Evolutionary conservation across 2,329 filamentous ascomycete genomes (phyloP).

Genomic region (Thermothelomyces thermophilus): DNA sequence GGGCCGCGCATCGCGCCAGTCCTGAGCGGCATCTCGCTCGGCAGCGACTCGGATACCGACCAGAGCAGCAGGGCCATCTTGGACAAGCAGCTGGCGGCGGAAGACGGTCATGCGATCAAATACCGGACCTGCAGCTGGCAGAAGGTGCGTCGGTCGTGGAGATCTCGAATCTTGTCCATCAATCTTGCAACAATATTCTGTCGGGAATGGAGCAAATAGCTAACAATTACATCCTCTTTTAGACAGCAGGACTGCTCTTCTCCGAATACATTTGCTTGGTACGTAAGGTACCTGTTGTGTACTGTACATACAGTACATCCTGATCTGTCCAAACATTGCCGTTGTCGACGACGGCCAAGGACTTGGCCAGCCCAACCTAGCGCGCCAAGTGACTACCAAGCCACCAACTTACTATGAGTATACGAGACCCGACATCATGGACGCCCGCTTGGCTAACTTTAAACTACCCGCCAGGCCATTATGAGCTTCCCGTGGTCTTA

Average conservation of each 20-base stretch:
- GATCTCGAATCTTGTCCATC: no score
- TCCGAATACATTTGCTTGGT: conserved; percentile 86
- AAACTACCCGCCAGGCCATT: conserved; percentile 45
- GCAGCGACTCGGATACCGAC: conserved; percentile 27
- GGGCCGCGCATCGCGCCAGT: conserved; percentile 48
- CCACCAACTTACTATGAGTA: no score
- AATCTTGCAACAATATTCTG: no score
- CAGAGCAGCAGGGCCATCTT: conserved; percentile 40
- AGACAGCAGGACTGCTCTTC: conserved; percentile 81
- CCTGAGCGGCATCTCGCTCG: conserved; percentile 28
- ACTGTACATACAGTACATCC: no score
- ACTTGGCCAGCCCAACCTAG: background rate
- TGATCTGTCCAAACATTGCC: no score
- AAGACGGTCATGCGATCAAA: conserved; percentile 73
- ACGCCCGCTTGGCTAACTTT: background rate
- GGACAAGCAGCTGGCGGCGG: conserved; percentile 65
- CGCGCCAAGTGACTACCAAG: no score
- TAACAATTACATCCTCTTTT: background rate
- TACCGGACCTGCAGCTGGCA: conserved; percentile 93
- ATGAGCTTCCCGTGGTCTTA: conserved; percentile 98
- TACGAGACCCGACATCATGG: no score
- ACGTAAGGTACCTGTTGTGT: no score
- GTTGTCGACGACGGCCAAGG: background rate
- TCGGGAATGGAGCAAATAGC: background rate
- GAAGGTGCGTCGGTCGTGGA: conserved; percentile 34